Conservation (phyloP, 2,329 filamentous ascomycete genomes). For the Exophiala sideris region DNA sequence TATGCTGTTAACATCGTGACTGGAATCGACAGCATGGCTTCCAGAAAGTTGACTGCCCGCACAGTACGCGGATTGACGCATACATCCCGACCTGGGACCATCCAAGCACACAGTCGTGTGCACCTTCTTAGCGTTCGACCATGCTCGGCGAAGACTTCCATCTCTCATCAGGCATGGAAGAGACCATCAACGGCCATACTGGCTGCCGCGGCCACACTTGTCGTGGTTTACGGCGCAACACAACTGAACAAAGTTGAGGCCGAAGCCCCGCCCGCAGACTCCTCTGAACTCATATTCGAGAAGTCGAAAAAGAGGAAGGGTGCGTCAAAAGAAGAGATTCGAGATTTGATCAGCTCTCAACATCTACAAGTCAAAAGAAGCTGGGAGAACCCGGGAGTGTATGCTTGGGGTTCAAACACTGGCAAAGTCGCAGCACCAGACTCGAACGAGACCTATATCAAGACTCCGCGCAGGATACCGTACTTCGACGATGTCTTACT, state of each 20-base stretch:
- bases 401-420: slow-evolving; percentile 86
- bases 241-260: slow-evolving; percentile 43
- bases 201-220: slow-evolving; percentile 39
- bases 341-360: slow-evolving; percentile 76
- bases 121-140: slow-evolving; percentile 4
- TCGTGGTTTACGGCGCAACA: slow-evolving; percentile 36
- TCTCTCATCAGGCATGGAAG: slow-evolving; percentile 18
- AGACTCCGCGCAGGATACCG: slow-evolving; percentile 70
- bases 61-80: slow-evolving; percentile 7
- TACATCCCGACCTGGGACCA: neutral
- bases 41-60: slow-evolving; percentile 7
- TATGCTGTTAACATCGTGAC: neutral
- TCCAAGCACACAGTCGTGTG: neutral
- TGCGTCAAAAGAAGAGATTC: slow-evolving; percentile 65
- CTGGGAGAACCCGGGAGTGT: slow-evolving; percentile 79
- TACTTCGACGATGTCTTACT: slow-evolving; percentile 84
- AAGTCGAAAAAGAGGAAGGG: slow-evolving; percentile 55
- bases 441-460: slow-evolving; percentile 72
- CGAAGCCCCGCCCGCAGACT: slow-evolving; percentile 43
- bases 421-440: slow-evolving; percentile 82
- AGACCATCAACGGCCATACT: slow-evolving; percentile 36
- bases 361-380: slow-evolving; percentile 84
- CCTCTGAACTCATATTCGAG: slow-evolving; percentile 65
- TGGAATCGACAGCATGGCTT: slow-evolving; percentile 7
- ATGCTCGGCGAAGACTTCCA: slow-evolving; percentile 4